Base-by-base conservation (phyloP, 805 yeast species). In the Yarrowia sp. region DNA sequence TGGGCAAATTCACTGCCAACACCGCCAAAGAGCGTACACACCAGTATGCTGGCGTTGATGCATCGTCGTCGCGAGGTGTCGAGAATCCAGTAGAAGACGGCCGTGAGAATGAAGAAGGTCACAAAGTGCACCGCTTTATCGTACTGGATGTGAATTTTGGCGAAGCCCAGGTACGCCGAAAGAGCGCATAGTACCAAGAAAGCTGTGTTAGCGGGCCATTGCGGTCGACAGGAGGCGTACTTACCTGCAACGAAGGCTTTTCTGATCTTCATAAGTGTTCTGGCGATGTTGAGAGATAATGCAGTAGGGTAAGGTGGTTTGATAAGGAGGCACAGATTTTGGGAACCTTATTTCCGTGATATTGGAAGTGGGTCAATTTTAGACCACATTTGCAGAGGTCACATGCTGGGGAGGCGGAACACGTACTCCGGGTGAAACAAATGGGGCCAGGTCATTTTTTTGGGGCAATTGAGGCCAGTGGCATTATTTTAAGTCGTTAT, bases 21-120 rank as follows among this genome's bases (percentile, higher is more conserved):
- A 12, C 78, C 75, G n/a, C 74, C 78, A 9, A 68, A 33, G 9
- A 68, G 42, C 24, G 74, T 66, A 60, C 78, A 74, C 5, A 71
- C 74, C 14, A 70, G 46, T 13, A 73, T 33, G 4, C 79, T 73
- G 18, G 73, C 61, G 31, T 74, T 69, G 46, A 73, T 68, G 16
- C 74, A 69, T 19, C 78, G 68, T 51, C 72, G 69, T 12, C 80
- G 68, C 4, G 74, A 64, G 8, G 74, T 65, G 61, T 77, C 80
- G 6, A 77, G 63, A 21, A 75, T 67, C 80, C 80, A 77, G 71
- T 77, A 77, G 63, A 77, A 74, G n/a, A 68, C 64, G 21, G 73
- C 61, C 8, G 77, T 70, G 18, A 77, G 65, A 21, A 73, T 46
- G 56, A 77, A 74, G 63, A 77, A 77, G 22, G 73, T 70, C 7